These are phyloP conservation scores for Picea sitchensis DNA, from an alignment of 75 land plant genomes.

Conservation along the genomic window DNA sequence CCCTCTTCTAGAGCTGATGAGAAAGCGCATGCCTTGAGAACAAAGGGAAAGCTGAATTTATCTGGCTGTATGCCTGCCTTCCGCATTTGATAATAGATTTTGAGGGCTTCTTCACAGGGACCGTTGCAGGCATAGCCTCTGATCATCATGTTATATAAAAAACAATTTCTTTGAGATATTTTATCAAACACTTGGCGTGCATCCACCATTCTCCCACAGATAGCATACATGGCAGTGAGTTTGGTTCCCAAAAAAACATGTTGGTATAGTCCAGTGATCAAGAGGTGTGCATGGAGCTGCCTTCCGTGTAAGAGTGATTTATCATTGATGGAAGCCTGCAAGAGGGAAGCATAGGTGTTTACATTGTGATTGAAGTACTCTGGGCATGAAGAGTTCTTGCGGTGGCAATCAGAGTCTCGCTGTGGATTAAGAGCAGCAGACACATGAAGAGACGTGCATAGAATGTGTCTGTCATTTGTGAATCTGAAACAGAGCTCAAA, in stretches of 20 bases:
- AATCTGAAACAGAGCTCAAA: too few relatives aligned
- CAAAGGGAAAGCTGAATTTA: conserved; percentile 11
- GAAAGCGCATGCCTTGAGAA: conserved; percentile 13
- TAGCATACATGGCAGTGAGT: conserved; percentile 20
- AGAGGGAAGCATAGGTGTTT: conserved; percentile 18
- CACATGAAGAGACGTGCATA: neutral
- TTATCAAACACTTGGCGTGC: conserved; percentile 4
- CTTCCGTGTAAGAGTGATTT: conserved; percentile 19
- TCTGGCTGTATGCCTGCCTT: conserved; percentile 20
- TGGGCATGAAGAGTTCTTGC: neutral
- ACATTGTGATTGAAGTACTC: neutral
- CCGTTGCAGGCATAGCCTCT: conserved; percentile 12
- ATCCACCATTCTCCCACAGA: conserved; percentile 24
- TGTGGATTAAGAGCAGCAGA: neutral
- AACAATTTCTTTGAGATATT: conserved; percentile 2
- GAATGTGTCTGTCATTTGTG: neutral
- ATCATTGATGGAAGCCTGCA: conserved; percentile 23
- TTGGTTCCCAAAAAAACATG: conserved; percentile 32
- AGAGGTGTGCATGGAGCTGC: conserved; percentile 23
- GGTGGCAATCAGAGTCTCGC: neutral
- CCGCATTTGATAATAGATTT: conserved; percentile 8
- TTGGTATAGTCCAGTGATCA: conserved; percentile 19
- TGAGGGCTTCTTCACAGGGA: conserved; percentile 1
- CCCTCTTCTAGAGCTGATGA: conserved; percentile 6
- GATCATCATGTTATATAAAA: conserved; percentile 9